Base-by-base conservation (phyloP, 140 eudicot genomes). In the Ambrosia hybrid region DNA sequence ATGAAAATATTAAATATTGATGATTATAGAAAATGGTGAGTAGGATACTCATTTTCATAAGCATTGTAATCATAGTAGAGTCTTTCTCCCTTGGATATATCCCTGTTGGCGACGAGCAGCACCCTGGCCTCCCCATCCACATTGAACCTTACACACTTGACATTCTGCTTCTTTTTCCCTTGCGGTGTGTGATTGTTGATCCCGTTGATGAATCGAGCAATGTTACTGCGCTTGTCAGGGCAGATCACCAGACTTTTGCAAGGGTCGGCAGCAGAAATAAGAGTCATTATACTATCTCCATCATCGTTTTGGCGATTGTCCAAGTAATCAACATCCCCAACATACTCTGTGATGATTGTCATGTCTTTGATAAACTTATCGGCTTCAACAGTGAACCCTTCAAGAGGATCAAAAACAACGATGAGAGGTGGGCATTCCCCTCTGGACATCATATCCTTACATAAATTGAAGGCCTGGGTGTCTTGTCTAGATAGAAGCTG, bases 201-300 rank as follows among this genome's bases (percentile, higher is more conserved):
- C 70, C 99, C 99, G 78, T 94, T 94, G 80, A 93, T 90, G 68
- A 86, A 94, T 9, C 97, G 86, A 45, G 99, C 96, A 60, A 94
- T 85, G 60, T 94, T 94, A 51, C 99, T 91, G 7, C 87, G 90
- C 64, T 90, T 94, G 71, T 94, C 99, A 0, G 99, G 99, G 59
- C 99, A 94, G 45, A 94, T 79, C 3, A 94, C 99, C 2, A 94
- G 95, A 78, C 87, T 83, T 57, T 91, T 84, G 13, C 85, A 83
- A 75, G 89, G 66, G 66, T 91, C 73, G 43, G 85, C 71, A 57
- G 97, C 90, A 38, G 69, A 77, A 61, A 94, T 68, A 60, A 94
- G 96, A 57, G 99, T 91, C 99, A 94, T 94, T 78, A 88, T 94
- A 81, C 99, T 94, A 70, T 94, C 99, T 11, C 99, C 97, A 17